A percentile compares a stretch with the other conserved stretches of the same genome.
phyloP scores from a whole-genome alignment of 257 asterid genomes.

The Buddleja alternifolia region DNA sequence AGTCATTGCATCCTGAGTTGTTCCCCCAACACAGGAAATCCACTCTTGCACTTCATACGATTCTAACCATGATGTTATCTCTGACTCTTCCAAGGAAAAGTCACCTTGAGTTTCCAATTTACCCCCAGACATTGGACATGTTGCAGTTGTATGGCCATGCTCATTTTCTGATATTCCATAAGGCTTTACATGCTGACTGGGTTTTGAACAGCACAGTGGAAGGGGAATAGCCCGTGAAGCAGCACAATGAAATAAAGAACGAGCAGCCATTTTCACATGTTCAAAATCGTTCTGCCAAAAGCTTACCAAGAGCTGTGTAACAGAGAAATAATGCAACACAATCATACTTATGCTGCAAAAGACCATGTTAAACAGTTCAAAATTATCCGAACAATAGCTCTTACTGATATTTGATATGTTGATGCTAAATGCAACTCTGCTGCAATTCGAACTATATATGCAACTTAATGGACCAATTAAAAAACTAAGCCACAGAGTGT shows the following conservation, averaged over 20 bases:
- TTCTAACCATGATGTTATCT: slow-evolving; percentile 80
- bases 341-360: slow-evolving; percentile 26
- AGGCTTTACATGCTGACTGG: slow-evolving; percentile 41
- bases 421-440: slow-evolving; percentile 10
- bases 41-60: slow-evolving; percentile 88
- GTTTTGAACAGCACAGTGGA: slow-evolving; percentile 53
- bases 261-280: slow-evolving; percentile 98
- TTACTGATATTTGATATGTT: slow-evolving; percentile 18
- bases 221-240: slow-evolving; percentile 94
- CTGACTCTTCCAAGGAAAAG: slow-evolving; percentile 58
- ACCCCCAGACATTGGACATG: slow-evolving; percentile 33
- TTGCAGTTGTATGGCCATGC: slow-evolving; percentile 34
- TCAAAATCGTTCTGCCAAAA: slow-evolving; percentile 96
- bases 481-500: not conserved
- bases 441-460: slow-evolving; percentile 9
- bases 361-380: slow-evolving; percentile 8
- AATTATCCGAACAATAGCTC: slow-evolving; percentile 21
- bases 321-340: slow-evolving; percentile 22
- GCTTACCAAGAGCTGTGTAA: slow-evolving; percentile 87
- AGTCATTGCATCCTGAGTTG: slow-evolving; percentile 95
- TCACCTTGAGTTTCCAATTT: slow-evolving; percentile 39
- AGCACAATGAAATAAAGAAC: slow-evolving; percentile 95
- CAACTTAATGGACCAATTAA: not conserved
- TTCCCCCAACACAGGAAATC: slow-evolving; percentile 91
- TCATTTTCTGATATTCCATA: slow-evolving; percentile 43